These are phyloP conservation scores for Bruguiera hainesii DNA, from an alignment of 441 rosid species.

Conservation along the genomic window DNA sequence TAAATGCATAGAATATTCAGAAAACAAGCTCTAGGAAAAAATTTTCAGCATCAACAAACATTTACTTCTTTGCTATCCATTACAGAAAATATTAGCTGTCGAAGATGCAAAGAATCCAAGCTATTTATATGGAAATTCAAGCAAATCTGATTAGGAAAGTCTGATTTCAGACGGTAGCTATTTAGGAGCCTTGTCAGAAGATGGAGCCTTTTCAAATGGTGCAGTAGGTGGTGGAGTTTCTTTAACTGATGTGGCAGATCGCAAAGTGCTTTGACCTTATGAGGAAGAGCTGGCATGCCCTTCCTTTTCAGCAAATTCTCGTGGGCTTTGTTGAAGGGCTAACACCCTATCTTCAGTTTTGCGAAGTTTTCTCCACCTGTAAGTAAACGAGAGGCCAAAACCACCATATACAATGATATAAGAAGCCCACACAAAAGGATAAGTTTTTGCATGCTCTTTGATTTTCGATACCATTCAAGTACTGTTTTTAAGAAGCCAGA, in stretches of 20 bases:
- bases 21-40: not conserved
- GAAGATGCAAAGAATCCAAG: not conserved
- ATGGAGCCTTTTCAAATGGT: not conserved
- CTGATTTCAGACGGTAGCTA: conserved; percentile 1
- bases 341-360: conserved; percentile 88
- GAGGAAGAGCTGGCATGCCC: conserved; percentile 42
- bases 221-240: conserved; percentile 21
- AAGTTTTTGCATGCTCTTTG: conserved; percentile 79
- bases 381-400: conserved; percentile 62
- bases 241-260: conserved; percentile 30
- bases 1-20: not conserved
- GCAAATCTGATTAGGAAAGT: not conserved
- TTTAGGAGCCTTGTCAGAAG: conserved; percentile 22
- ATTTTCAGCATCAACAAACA: not conserved
- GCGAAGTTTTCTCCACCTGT: conserved; percentile 86
- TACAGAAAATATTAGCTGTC: not conserved
- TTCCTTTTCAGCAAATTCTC: conserved; percentile 51
- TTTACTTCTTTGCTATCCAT: not conserved
- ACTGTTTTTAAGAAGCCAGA: conserved; percentile 41
- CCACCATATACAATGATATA: conserved; percentile 81
- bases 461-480: conserved; percentile 53
- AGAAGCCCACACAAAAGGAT: conserved; percentile 93
- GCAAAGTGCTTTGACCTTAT: conserved; percentile 30
- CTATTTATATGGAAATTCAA: not conserved
- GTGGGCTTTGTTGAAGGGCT: conserved; percentile 60